phyloP scores from a whole-genome alignment of 805 yeast species.

The Ogataea haglerorum region DNA sequence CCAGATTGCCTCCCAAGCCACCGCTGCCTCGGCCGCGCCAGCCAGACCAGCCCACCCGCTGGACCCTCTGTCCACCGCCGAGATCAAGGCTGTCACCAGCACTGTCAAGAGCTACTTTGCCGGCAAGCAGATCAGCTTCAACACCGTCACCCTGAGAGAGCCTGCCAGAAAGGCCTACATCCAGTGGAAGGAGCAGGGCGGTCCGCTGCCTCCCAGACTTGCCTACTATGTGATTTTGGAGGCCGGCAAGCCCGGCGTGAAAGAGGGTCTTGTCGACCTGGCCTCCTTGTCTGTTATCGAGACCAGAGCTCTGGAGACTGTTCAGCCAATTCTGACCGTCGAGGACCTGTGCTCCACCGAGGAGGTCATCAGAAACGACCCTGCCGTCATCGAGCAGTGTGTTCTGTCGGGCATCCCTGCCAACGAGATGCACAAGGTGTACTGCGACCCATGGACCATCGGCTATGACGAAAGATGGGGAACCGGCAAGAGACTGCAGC shows the following conservation, averaged over 20 bases:
- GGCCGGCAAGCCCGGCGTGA: constrained; percentile 56
- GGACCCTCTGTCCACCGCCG: constrained; percentile 66
- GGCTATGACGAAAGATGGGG: constrained; percentile 74
- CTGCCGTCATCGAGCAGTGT: constrained; percentile 70
- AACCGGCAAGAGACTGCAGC: constrained; percentile 68
- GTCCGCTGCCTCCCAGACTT: constrained; percentile 63
- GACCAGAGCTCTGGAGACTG: constrained; percentile 50
- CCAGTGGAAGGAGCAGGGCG: constrained; percentile 60
- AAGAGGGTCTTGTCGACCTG: constrained; percentile 68
- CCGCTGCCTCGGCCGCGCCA: constrained; percentile 52
- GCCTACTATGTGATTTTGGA: constrained; percentile 64
- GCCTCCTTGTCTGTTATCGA: constrained; percentile 44
- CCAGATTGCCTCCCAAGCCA: constrained; percentile 60
- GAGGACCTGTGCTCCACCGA: constrained; percentile 64
- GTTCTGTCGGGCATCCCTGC: constrained; percentile 65
- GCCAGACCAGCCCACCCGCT: constrained; percentile 60
- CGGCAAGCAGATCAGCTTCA: constrained; percentile 50
- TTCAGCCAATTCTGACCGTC: constrained; percentile 72
- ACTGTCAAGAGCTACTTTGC: constrained; percentile 47
- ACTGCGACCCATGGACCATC: constrained; percentile 67
- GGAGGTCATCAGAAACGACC: constrained; percentile 63
- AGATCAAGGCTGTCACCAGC: constrained; percentile 55
- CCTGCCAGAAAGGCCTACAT: constrained; percentile 63
- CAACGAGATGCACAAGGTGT: constrained; percentile 54
- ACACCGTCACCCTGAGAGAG: constrained; percentile 68